Conservation (phyloP, 1,139 yeast genomes). For the Sugiyamaella sp. region DNA sequence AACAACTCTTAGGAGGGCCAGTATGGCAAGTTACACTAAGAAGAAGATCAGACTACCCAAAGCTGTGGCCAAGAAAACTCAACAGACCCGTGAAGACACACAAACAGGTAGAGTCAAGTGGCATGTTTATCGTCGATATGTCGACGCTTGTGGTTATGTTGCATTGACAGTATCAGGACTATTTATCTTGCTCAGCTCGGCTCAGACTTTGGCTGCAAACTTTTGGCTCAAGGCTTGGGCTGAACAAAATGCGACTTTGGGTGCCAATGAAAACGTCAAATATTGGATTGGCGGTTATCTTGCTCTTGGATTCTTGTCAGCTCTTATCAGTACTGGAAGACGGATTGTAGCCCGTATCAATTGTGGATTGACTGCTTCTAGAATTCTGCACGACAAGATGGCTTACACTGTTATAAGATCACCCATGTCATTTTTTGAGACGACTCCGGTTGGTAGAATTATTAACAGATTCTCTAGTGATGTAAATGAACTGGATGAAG, state of each 20-base stretch:
- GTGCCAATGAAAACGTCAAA: conserved; percentile 67
- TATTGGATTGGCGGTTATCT: conserved; percentile 73
- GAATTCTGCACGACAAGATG: conserved; percentile 76
- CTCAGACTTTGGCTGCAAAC: conserved; percentile 58
- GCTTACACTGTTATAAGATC: conserved; percentile 74
- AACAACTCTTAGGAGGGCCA: conserved; percentile 68
- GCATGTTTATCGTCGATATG: conserved; percentile 76
- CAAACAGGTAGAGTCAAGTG: conserved; percentile 90
- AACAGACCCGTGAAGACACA: conserved; percentile 56
- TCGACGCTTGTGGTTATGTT: conserved; percentile 79
- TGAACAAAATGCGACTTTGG: conserved; percentile 69
- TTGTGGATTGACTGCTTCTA: conserved; percentile 84
- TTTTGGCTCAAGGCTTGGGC: conserved; percentile 97
- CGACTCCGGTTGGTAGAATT: conserved; percentile 71
- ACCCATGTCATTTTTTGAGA: conserved; percentile 69
- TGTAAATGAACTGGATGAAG: conserved; percentile 68
- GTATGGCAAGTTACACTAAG: conserved; percentile 55
- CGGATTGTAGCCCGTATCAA: conserved; percentile 70
- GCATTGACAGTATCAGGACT: conserved; percentile 56
- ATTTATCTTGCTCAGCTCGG: conserved; percentile 49
- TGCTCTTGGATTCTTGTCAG: conserved; percentile 65
- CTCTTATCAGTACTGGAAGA: conserved; percentile 60
- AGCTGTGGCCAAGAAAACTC: conserved; percentile 33
- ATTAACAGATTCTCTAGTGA: conserved; percentile 76
- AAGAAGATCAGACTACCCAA: conserved; percentile 33